A percentile compares a stretch with the other conserved stretches of the same genome.
Conservation (phyloP, 768 basidiomycete genomes). For the Russula brevipes region DNA sequence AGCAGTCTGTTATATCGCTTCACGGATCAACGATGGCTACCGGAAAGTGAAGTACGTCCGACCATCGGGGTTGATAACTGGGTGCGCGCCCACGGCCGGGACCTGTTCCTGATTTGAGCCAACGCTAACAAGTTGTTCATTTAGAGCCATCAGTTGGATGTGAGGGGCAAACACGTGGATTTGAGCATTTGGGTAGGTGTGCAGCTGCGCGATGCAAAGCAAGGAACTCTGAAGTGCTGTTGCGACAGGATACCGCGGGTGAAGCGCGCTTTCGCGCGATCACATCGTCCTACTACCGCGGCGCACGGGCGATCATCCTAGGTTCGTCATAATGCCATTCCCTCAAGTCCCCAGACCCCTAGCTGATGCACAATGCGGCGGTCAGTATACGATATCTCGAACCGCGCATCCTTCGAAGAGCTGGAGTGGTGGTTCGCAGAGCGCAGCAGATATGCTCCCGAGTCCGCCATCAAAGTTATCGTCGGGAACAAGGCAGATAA, state of each 20-base stretch:
- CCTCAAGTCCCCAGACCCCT: too few species aligned
- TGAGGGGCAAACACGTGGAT: constrained; percentile 78
- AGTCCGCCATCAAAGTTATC: constrained; percentile 83
- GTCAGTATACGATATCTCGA: constrained; percentile 90
- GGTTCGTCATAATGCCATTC: constrained; percentile 36
- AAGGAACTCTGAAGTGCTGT: not conserved
- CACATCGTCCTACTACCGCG: constrained; percentile 90
- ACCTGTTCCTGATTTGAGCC: constrained; percentile 16
- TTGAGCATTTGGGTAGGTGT: constrained; percentile 87
- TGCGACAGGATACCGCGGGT: constrained; percentile 79
- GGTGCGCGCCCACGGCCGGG: constrained; percentile 32
- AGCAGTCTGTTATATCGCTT: constrained; percentile 85
- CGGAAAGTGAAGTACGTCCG: constrained; percentile 79
- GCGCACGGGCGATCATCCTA: constrained; percentile 75
- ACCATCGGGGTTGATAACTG: constrained; percentile 85
- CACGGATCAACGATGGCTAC: constrained; percentile 91
- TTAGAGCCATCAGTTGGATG: constrained; percentile 81
- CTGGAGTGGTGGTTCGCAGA: constrained; percentile 88
- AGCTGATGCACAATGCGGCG: too few species aligned
- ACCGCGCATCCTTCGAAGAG: constrained; percentile 86
- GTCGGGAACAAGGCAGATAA: constrained; percentile 95
- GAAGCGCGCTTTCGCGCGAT: constrained; percentile 95
- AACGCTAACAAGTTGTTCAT: not conserved
- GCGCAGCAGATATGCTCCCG: constrained; percentile 84
- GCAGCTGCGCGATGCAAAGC: not conserved